Evolutionary conservation across 306 rosid species (phyloP).

Genomic region (Ochetophila trinervis): DNA sequence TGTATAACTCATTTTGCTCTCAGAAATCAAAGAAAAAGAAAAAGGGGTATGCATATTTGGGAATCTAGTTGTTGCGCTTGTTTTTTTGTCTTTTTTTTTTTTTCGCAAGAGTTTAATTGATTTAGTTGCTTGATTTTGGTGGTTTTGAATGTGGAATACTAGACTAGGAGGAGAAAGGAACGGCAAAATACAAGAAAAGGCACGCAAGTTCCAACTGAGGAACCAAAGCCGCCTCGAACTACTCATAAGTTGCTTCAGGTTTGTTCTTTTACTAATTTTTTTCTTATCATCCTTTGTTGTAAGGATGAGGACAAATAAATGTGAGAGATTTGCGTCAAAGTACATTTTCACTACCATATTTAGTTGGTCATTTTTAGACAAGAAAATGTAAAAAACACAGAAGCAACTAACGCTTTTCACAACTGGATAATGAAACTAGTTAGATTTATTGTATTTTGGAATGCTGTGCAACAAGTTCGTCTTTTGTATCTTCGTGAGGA

Average conservation of each 20-base stretch:
- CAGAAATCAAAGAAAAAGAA: background rate
- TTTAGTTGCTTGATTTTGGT: background rate
- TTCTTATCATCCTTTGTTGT: background rate
- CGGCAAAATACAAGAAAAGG: constrained; percentile 34
- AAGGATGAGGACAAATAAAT: background rate
- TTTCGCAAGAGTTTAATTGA: too few relatives aligned
- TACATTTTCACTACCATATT: too few relatives aligned
- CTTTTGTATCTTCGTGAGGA: too few relatives aligned
- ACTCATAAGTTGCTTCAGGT: constrained; percentile 94
- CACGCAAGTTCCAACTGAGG: constrained; percentile 41
- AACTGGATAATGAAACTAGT: too few relatives aligned
- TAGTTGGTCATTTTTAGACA: too few relatives aligned
- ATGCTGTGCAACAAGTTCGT: too few relatives aligned
- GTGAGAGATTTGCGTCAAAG: too few relatives aligned
- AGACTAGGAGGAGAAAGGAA: constrained; percentile 62
- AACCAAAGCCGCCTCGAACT: constrained; percentile 51
- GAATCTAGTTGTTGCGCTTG: too few relatives aligned
- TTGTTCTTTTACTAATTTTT: constrained; percentile 15
- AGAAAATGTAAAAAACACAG: too few relatives aligned
- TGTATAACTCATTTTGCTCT: constrained; percentile 7
- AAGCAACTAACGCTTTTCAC: too few relatives aligned
- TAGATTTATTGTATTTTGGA: too few relatives aligned
- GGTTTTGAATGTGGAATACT: constrained; percentile 19
- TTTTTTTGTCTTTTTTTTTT: background rate
- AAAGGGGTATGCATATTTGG: background rate